Evolutionary conservation across 805 yeast species (phyloP), one percentile per base, ranked within the genome.

Genomic region (Ogataea nonfermentans): DNA sequence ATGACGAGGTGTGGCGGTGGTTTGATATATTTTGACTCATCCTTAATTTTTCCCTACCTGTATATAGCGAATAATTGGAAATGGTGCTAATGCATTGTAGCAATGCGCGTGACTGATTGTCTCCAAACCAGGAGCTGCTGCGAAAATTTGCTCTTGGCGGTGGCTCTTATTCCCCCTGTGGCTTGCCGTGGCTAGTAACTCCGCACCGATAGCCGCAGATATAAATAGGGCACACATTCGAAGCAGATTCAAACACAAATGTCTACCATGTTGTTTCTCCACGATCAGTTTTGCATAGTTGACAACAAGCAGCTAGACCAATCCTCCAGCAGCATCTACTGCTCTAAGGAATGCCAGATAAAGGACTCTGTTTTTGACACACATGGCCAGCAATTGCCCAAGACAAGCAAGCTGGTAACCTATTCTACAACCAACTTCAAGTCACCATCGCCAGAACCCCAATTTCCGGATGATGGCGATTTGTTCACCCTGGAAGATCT

Each of bases 261-360:
- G 20, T 24, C 16, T n/a, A 30, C 29, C 17, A 39, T 40, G 51
- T 31, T 52, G 27, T 52, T 52, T 28, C 47, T 36, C 31, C 56
- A 52, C 36, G 56, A 52, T 34, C 46, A 48, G 10, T 48, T 47
- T 27, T 52, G 56, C 51, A 50, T 52, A 39, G 49, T 52, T 29
- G 56, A 52, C 35, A 50, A 41, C 47, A 50, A 41, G 23, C 45
- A 44, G 30, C 29, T 50, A 12, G 35, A 35, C 28, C 33, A 30
- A 4, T 30, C 26, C 17, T 29, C 42, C 6, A 15, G 19, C 12
- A 29, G 37, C 26, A 32, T 52, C 14, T 52, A 52, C 41, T 52
- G 56, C 44, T 52, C 56, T 3, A 33, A 36, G 9, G 47, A 48
- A 31, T 52, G 56, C 49, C 46, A 47, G 23, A 14, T 41, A 29